Conservation (phyloP, 768 basidiomycete genomes). For the Amanita muscaria region DNA sequence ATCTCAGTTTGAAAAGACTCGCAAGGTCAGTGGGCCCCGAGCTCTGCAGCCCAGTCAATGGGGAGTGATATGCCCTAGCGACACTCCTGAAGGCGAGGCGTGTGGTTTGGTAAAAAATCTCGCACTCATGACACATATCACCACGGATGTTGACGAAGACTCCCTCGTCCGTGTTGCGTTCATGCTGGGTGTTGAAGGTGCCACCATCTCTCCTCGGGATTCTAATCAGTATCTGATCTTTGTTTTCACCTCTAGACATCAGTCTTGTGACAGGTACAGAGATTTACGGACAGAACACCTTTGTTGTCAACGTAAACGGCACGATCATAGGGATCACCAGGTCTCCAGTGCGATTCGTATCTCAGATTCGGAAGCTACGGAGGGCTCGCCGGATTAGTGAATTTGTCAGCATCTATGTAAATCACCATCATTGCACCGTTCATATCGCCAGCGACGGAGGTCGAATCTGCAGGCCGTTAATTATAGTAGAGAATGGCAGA, state of each 20-base stretch:
- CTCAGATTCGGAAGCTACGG: constrained; percentile 85
- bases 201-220: not conserved
- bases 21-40: constrained; percentile 96
- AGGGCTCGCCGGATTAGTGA: constrained; percentile 89
- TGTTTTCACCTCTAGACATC: constrained; percentile 54
- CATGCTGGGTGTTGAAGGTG: constrained; percentile 96
- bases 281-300: constrained; percentile 89
- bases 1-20: constrained; percentile 98
- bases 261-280: constrained; percentile 87
- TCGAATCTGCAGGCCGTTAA: constrained; percentile 94
- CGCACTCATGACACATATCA: constrained; percentile 99
- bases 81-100: constrained; percentile 99
- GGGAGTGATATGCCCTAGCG: constrained; percentile 97
- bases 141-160: constrained; percentile 95
- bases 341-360: constrained; percentile 75
- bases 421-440: constrained; percentile 89
- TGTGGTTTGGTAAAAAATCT: constrained; percentile 98
- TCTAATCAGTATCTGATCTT: constrained; percentile 7
- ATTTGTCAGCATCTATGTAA: constrained; percentile 94
- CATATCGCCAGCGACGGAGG: constrained; percentile 97
- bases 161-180: constrained; percentile 85
- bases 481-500: constrained; percentile 82
- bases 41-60: constrained; percentile 97
- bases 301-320: constrained; percentile 95
- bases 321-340: constrained; percentile 91